Percentiles rank a stretch among this genome's conserved stretches.
Evolutionary conservation across 2,329 filamentous ascomycete species (phyloP).

Genomic region (Periconia digitata): DNA sequence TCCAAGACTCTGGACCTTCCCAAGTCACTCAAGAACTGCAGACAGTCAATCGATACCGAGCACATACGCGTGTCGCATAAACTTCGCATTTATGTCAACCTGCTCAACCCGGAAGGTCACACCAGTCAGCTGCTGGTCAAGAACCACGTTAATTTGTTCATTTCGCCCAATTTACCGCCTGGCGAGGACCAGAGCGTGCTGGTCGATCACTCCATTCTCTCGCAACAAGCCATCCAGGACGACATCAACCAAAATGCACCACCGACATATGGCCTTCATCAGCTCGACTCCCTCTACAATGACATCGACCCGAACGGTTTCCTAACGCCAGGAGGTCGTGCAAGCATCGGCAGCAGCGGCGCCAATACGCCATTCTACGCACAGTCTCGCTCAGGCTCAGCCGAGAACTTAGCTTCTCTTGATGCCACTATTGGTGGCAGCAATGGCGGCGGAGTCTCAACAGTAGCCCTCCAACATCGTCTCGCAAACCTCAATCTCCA

Average conservation of each 20-base stretch:
- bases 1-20: slow-evolving; percentile 68
- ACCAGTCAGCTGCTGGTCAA: slow-evolving; percentile 91
- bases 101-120: slow-evolving; percentile 94
- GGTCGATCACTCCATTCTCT: slow-evolving; percentile 43
- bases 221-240: slow-evolving; percentile 51
- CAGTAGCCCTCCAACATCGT: slow-evolving; percentile 70
- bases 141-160: slow-evolving; percentile 88
- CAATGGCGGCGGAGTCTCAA: slow-evolving; percentile 48
- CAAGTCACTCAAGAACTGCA: slow-evolving; percentile 76
- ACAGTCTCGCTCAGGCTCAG: slow-evolving; percentile 70
- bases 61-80: slow-evolving; percentile 93
- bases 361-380: slow-evolving; percentile 78
- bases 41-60: slow-evolving; percentile 86
- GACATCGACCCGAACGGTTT: slow-evolving; percentile 81
- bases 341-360: slow-evolving; percentile 58
- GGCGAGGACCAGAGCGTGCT: slow-evolving; percentile 80
- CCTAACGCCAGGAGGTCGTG: slow-evolving; percentile 67
- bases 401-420: slow-evolving; percentile 75
- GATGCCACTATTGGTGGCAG: slow-evolving; percentile 28
- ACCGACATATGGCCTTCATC: slow-evolving; percentile 89
- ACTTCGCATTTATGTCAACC: slow-evolving; percentile 84
- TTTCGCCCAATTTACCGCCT: slow-evolving; percentile 88
- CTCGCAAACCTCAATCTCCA: slow-evolving; percentile 53
- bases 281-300: slow-evolving; percentile 87
- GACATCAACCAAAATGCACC: slow-evolving; percentile 70